Percentiles rank a stretch among this genome's conserved stretches.
phyloP scores from a whole-genome alignment of 768 basidiomycete genomes.

The Lentinula boryana region DNA sequence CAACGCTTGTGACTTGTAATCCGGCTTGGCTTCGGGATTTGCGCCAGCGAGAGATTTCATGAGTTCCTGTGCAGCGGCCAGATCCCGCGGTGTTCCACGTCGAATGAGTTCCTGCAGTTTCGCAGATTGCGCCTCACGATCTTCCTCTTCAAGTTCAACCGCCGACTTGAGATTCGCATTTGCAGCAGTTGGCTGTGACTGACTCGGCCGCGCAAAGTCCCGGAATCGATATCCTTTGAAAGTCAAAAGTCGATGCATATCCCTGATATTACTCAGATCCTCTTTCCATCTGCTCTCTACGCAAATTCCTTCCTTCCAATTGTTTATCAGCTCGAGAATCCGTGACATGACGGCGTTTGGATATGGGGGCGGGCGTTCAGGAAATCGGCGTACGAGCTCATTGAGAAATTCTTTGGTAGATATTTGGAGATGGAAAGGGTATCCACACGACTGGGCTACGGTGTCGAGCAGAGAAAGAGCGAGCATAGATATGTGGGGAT shows the following conservation, averaged over 20 bases:
- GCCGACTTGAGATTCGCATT: conserved; percentile 85
- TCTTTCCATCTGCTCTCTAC: conserved; percentile 88
- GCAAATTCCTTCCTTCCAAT: conserved; percentile 95
- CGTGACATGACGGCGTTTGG: conserved; percentile 93
- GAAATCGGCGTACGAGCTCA: conserved; percentile 95
- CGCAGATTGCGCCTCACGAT: conserved; percentile 89
- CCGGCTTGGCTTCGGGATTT: conserved; percentile 89
- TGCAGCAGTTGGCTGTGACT: conserved; percentile 23
- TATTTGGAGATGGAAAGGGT: conserved; percentile 95
- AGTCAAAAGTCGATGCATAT: conserved; percentile 91
- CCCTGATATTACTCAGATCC: conserved; percentile 92
- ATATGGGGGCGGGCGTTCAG: conserved; percentile 94
- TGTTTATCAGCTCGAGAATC: conserved; percentile 87
- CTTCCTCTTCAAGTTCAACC: conserved; percentile 93
- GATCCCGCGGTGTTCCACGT: conserved; percentile 90
- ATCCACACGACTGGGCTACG: conserved; percentile 93
- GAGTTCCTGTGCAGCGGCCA: conserved; percentile 92
- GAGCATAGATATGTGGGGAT: conserved; percentile 86
- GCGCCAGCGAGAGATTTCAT: conserved; percentile 96
- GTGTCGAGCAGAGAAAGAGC: conserved; percentile 84
- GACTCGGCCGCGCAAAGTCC: conserved; percentile 29
- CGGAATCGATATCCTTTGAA: conserved; percentile 91
- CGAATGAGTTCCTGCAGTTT: conserved; percentile 99
- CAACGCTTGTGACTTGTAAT: conserved; percentile 86
- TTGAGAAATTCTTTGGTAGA: conserved; percentile 97